phyloP scores from a whole-genome alignment of 495 filamentous ascomycete genomes.

The Penicillium waksmanii region DNA sequence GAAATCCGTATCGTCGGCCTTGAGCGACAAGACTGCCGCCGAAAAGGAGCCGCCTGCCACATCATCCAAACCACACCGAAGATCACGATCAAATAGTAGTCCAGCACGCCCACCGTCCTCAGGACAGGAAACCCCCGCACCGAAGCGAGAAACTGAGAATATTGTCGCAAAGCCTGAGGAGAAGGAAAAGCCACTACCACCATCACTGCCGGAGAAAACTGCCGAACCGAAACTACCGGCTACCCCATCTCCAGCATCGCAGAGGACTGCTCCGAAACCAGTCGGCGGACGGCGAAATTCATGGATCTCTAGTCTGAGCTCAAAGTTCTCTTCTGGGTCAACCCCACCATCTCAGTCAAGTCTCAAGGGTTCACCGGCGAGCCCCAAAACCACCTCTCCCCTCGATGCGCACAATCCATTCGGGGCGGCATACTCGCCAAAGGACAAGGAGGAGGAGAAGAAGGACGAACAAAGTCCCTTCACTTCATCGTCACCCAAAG shows the following conservation, averaged over 20 bases:
- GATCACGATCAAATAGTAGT: slow-evolving; percentile 31
- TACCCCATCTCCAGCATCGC: slow-evolving; percentile 26
- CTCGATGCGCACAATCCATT: slow-evolving; percentile 51
- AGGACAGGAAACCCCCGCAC: slow-evolving; percentile 4
- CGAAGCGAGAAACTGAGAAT: slow-evolving; percentile 14
- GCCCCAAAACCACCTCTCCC: slow-evolving; percentile 50
- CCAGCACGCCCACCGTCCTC: slow-evolving; percentile 27
- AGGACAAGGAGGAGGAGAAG: slow-evolving; percentile 59
- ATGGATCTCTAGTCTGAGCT: slow-evolving; percentile 91
- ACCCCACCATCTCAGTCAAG: slow-evolving; percentile 49
- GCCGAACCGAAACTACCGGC: slow-evolving; percentile 29
- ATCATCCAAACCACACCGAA: slow-evolving; percentile 24
- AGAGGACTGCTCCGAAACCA: slow-evolving; percentile 45
- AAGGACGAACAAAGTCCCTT: slow-evolving; percentile 61
- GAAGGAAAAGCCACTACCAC: slow-evolving; percentile 9
- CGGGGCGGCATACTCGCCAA: slow-evolving; percentile 57
- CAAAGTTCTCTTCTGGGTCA: slow-evolving; percentile 82
- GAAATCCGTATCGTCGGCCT: slow-evolving; percentile 41
- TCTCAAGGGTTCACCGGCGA: slow-evolving; percentile 42
- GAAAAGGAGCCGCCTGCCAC: slow-evolving; percentile 27
- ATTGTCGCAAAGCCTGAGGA: slow-evolving; percentile 26
- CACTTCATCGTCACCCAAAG: slow-evolving; percentile 67
- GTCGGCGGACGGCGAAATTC: slow-evolving; percentile 66
- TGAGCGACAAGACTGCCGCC: slow-evolving; percentile 30
- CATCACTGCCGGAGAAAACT: slow-evolving; percentile 21